These are phyloP conservation scores for Monosporozyma unispora DNA, from an alignment of 805 yeast genomes.

Conservation along the genomic window DNA sequence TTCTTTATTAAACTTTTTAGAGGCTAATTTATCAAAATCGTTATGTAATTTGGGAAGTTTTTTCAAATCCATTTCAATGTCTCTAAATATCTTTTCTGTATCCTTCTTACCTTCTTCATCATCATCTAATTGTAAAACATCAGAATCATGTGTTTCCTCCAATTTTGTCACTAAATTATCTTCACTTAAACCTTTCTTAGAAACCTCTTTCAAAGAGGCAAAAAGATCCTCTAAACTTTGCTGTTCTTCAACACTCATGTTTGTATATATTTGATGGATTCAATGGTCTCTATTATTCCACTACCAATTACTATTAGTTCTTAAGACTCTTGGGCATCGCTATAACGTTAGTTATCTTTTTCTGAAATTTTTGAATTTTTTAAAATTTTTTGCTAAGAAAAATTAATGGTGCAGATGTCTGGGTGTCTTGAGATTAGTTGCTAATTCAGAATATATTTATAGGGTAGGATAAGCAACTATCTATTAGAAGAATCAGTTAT, in stretches of 20 bases:
- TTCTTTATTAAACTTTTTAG: background rate
- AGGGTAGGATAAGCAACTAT: background rate
- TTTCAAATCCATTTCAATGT: slow-evolving; percentile 21
- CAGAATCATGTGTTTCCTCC: slow-evolving; percentile 4
- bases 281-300: background rate
- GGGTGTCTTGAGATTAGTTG: background rate
- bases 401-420: no score
- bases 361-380: no score
- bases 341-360: no score
- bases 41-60: slow-evolving; percentile 25
- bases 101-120: slow-evolving; percentile 8
- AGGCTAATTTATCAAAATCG: slow-evolving; percentile 21
- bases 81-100: slow-evolving; percentile 18
- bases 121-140: slow-evolving; percentile 11
- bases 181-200: background rate
- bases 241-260: background rate
- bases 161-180: background rate
- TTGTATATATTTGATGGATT: background rate
- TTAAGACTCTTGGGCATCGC: slow-evolving; percentile 4
- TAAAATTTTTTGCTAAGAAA: background rate
- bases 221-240: slow-evolving; percentile 1
- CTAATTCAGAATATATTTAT: background rate
- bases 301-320: background rate
- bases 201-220: slow-evolving; percentile 1
- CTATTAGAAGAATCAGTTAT: background rate